Evolutionary conservation across 1,139 yeast species (phyloP), one percentile per base, ranked within the genome.

Genomic region (Debaryomyces fabryi): DNA sequence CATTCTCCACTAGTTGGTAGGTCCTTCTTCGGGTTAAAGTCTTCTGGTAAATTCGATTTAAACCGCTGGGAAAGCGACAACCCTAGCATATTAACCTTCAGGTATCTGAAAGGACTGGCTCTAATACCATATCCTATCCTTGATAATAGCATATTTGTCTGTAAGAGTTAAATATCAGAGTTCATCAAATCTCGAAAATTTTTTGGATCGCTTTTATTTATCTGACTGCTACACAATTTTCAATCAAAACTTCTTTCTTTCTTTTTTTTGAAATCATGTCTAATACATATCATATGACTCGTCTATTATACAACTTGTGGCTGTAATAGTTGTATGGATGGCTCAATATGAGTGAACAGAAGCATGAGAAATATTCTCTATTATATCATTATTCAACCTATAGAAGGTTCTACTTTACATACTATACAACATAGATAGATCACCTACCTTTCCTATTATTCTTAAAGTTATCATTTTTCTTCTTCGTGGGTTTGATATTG

Each of bases 1-100:
- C 81, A 76, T 54, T 76, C 81, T 42, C 71, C 73, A 47, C 58
- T 54, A 1, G 74, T 62, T 4, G 77, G 76, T 25, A 71, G 58
- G 44, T 60, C 55, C 48, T 62, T 62, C 46, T 64, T 68, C 24
- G 68, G 69, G 18, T 53, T 47, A 24, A 55, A 52, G 46, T 56
- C 57, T 24, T 63, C 62, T 6, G 75, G 74, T 16, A 69, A 56
- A 45, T 64, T 62, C 13, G 72, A 62, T 44, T 67, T 66, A 51
- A 51, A 58, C 40, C 71, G 39, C 18, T 30, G 43, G 9, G 20
- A 3, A 10, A 40, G 9, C 4, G 18, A 30, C 36, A 16, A 25
- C 7, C 18, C n/a, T 13, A 40, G 36, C 13, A 30, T 20, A 15
- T 25, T 40, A 25, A n/a, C 18, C 16, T 36, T 18, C 9, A 30